phyloP scores from a whole-genome alignment of 2,329 filamentous ascomycete species.

The Beauveria varroae region DNA sequence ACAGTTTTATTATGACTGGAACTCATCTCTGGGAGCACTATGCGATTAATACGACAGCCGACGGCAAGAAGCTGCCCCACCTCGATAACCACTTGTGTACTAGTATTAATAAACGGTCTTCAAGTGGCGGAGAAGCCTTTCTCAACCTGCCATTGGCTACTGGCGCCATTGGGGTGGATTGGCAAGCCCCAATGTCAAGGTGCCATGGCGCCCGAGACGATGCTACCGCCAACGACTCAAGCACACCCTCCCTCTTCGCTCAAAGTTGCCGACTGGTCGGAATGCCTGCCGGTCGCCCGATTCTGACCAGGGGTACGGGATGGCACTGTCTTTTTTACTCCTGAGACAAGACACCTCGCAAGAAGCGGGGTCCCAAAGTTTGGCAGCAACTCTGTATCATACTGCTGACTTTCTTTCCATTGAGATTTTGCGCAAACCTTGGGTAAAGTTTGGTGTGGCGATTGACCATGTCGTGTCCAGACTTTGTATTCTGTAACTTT shows the following conservation, averaged over 20 bases:
- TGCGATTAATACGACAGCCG: constrained; percentile 10
- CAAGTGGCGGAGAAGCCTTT: background rate
- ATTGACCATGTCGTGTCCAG: background rate
- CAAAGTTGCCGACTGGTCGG: background rate
- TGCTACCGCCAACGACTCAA: background rate
- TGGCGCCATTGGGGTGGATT: background rate
- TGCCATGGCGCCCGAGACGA: background rate
- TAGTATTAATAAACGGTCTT: background rate
- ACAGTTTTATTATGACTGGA: background rate
- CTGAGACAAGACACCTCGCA: background rate
- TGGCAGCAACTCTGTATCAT: background rate
- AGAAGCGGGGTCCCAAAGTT: background rate
- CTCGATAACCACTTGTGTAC: background rate
- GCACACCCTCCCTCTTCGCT: background rate
- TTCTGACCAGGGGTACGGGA: background rate
- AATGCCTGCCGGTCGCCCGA: background rate
- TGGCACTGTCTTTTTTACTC: background rate
- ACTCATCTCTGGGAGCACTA: background rate
- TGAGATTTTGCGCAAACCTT: background rate
- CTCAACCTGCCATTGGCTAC: background rate
- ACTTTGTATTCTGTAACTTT: background rate
- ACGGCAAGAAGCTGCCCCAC: background rate
- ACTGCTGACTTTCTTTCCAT: background rate
- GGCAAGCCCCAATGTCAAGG: background rate
- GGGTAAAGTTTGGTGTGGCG: background rate